phyloP scores from a whole-genome alignment of 2,329 filamentous ascomycete genomes.

The Aspergillus proliferans region DNA sequence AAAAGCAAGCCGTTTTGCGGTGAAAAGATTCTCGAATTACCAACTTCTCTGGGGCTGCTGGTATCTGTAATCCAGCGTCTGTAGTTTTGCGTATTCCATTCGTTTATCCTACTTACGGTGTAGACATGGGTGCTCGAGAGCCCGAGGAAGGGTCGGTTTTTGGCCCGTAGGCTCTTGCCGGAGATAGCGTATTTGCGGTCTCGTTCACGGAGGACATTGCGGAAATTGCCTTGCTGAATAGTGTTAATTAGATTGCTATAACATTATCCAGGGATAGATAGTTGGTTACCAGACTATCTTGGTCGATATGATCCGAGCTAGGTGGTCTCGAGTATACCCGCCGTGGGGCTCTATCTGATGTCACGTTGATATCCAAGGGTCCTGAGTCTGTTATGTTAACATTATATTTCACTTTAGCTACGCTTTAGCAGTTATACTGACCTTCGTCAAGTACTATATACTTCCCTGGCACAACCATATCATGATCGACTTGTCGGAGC shows the following conservation, averaged over 20 bases:
- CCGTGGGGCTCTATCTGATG: not conserved
- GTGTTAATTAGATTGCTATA: too few relatives aligned
- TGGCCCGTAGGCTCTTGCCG: not conserved
- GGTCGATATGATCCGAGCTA: too few relatives aligned
- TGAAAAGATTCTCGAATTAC: not conserved
- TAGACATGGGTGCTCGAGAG: not conserved
- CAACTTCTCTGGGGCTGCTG: not conserved
- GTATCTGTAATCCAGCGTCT: not conserved
- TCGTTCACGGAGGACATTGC: not conserved
- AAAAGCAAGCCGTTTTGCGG: not conserved
- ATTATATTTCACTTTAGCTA: not conserved
- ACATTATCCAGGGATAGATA: too few relatives aligned
- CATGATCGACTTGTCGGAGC: not conserved
- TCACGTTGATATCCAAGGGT: not conserved
- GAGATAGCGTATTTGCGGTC: not conserved
- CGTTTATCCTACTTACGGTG: not conserved
- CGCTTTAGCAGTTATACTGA: too few relatives aligned
- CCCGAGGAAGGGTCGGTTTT: not conserved
- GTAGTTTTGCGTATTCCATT: not conserved
- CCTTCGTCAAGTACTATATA: not conserved
- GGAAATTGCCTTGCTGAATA: not conserved
- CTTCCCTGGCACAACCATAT: not conserved
- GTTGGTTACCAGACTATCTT: too few relatives aligned
- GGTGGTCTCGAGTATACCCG: not conserved
- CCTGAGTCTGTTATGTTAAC: not conserved